These are phyloP conservation scores for Lactarius evosmus DNA, from an alignment of 768 basidiomycete species.

Conservation along the genomic window DNA sequence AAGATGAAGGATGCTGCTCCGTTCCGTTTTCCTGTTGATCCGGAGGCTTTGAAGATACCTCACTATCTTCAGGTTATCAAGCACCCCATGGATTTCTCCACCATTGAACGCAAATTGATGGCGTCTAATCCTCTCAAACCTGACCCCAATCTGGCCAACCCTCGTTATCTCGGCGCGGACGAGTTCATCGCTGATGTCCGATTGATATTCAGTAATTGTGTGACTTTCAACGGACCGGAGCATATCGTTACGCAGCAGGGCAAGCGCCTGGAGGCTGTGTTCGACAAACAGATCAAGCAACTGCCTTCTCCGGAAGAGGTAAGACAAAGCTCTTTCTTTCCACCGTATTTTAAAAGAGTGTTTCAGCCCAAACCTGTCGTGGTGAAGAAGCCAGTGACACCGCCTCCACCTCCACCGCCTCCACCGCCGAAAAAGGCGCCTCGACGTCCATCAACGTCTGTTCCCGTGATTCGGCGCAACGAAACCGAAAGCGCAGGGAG, in stretches of 20 bases:
- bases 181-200: conserved; percentile 86
- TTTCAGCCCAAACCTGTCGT: conserved; percentile 42
- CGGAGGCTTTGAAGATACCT: conserved; percentile 75
- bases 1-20: conserved; percentile 79
- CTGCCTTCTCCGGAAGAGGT: conserved; percentile 79
- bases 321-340: conserved; percentile 32
- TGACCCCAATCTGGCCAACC: conserved; percentile 63
- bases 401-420: conserved; percentile 40
- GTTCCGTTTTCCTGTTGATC: conserved; percentile 87
- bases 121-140: conserved; percentile 79
- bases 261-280: conserved; percentile 74
- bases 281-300: conserved; percentile 85
- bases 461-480: conserved; percentile 80
- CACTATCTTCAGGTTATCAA: conserved; percentile 87
- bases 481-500: conserved; percentile 61
- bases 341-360: conserved; percentile 28
- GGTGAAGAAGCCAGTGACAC: conserved; percentile 41
- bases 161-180: conserved; percentile 72
- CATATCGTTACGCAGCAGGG: conserved; percentile 79
- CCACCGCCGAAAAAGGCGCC: conserved; percentile 44
- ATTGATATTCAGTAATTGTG: conserved; percentile 83
- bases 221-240: conserved; percentile 91
- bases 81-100: conserved; percentile 91
- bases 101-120: conserved; percentile 82
- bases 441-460: conserved; percentile 74